Conservation (phyloP, 2,329 filamentous ascomycete genomes). For the Diaporthe humulicola region DNA sequence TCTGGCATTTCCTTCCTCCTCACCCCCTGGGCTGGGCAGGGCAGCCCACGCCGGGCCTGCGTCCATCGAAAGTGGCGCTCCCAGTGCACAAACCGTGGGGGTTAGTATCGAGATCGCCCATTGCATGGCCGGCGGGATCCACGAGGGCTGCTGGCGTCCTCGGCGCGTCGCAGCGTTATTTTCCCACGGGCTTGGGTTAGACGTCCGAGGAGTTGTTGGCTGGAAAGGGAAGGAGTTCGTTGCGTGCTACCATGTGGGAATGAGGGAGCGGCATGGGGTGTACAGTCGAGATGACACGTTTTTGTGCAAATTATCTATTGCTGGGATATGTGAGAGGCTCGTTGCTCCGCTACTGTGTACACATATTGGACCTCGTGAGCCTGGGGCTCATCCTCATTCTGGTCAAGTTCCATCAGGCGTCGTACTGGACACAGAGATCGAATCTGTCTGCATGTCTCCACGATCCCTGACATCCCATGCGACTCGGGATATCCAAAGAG, state of each 20-base stretch:
- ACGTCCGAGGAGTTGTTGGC: not conserved
- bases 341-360: not conserved
- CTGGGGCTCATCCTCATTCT: not conserved
- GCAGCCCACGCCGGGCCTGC: not conserved
- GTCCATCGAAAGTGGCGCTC: not conserved
- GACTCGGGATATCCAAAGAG: not conserved
- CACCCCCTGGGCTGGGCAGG: not conserved
- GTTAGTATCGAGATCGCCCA: conserved; percentile 22
- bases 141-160: not conserved
- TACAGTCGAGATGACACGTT: not conserved
- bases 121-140: not conserved
- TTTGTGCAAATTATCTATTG: not conserved
- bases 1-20: not conserved
- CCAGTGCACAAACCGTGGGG: conserved; percentile 11
- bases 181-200: not conserved
- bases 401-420: not conserved
- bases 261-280: not conserved
- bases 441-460: not conserved
- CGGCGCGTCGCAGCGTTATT: not conserved
- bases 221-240: conserved; percentile 14
- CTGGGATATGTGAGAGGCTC: not conserved
- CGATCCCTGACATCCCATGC: not conserved
- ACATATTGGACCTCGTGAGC: not conserved
- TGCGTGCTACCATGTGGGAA: not conserved
- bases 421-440: not conserved